Base-by-base conservation (phyloP, 257 asterid species). In the Euphrasia confusa region DNA sequence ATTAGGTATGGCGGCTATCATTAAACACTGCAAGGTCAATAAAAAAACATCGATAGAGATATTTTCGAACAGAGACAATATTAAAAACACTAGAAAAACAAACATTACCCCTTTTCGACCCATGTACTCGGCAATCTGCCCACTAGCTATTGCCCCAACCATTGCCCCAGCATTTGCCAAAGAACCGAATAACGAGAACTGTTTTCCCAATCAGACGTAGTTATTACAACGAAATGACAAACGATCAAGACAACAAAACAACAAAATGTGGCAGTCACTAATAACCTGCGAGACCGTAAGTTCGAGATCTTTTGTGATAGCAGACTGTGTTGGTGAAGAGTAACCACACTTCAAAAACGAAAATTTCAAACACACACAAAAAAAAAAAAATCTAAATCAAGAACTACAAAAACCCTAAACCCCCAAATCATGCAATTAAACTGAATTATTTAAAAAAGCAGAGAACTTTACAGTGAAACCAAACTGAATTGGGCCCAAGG, bases 81-180 rank as follows among this genome's bases (percentile, higher is more conserved):
- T 12, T 28, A 24, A 26, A 37, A 64, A 3, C 48, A 63, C 1
- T 24, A 26, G 11, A 50, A 64, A 40, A 59, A 0, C 57, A 45
- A 2, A 7, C 58, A 30, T 82, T 48, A 91, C 96, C 93, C 97
- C 98, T 76, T 91, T 91, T 68, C 98, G 77, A 33, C 98, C 98
- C 32, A 88, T 81, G 70, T 91, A 88, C 79, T 91, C 98, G 2
- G 98, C 94, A 66, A 91, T 88, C 71, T 91, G 98, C 68, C 97
- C 98, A 64, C 98, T 91, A 39, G 97, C 81, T 70, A 91, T 83
- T 63, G 98, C 98, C 71, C 98, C 98, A 65, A 88, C 97, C 98
- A 91, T 88, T 52, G 98, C 97, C 30, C 98, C 98, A 65, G 84
- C 98, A 62, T 91, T 91, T 1, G 95, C 79, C 42, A 91, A 79